Evolutionary conservation across 129 eudicot species (phyloP), one percentile per base, ranked within the genome.

Genomic region (Saussurea involucrata): DNA sequence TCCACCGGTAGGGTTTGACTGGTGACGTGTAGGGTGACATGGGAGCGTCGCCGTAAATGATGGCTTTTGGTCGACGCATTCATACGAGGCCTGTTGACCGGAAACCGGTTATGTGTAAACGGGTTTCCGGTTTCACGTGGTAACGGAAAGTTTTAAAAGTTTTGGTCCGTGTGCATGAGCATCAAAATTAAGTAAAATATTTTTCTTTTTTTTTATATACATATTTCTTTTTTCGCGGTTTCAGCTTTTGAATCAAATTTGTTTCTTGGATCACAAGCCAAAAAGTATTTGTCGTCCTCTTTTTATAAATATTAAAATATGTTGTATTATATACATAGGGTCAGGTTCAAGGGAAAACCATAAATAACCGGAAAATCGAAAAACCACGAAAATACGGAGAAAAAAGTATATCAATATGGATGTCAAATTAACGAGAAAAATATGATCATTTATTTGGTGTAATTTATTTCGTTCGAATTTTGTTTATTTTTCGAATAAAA

Each of bases 71-170:
- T 77, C 79, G 32, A 68, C 83, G 78, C 76, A 67, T 85, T 83
- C 85, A 64, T 75, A 87, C 84, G 65, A 8, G 29, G 67, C 8
- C 63, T 9, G 66, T 80, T 87, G 88, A 89, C 89, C 85, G 81
- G 83, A 22, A 77, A 85, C 89, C 79, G 84, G 79, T 76, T 78
- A 4, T 5, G 78, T 86, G 85, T 83, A 82, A 83, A 89, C 68
- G 72, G 77, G 71, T 60, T 78, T 63, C 83, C 77, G 81, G 69
- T 68, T 74, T 58, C 80, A 76, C 79, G 77, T 81, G 63, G 67
- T 27, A 58, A 29, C 24, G 21, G 24, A 31, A 34, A 76, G 20
- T 27, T 46, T 63, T n/a, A 53, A 72, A 42, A 29, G 69, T 15
- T 73, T 64, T 27, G 66, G 77, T 65, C 57, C 83, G 81, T 84